Evolutionary conservation across 805 yeast genomes (phyloP), one percentile per base, ranked within the genome.

Genomic region (Candida ipomoeae): DNA sequence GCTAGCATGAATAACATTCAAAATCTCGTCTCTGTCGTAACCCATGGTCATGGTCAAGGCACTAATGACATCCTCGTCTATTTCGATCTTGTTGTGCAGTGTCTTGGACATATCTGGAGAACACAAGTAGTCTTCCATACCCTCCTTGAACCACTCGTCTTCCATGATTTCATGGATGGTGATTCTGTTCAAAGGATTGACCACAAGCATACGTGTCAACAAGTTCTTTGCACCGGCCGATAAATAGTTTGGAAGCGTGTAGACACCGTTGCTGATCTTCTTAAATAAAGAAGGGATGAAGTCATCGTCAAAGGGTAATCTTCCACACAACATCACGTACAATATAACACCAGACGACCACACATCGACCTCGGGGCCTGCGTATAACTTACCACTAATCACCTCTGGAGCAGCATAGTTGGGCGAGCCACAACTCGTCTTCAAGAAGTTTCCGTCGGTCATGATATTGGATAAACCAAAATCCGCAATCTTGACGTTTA

Each of bases 321-420:
- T 77, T 37, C 98, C 97, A 69, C 97, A 91, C 47, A 92, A 76
- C 97, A 91, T 91, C 48, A 91, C 98, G 60, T 91, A 92, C 48
- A 91, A 74, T 43, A 92, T 90, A 37, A 92, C 97, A 61, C 98
- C 98, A 63, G 96, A 87, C 0, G 96, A 87, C 98, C 98, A 91
- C 49, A 91, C 97, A 67, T 91, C 98, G 44, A 92, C 97, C 69
- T 92, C 97, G 2, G 98, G 97, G 8, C 98, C 98, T 2, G 97
- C 98, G 61, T 91, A 92, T 48, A 92, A 76, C 65, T 92, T 89
- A 34, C 97, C 97, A 54, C 91, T 83, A 51, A 91, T 91, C 29
- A 91, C 97, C 69, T 91, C 98, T 1, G 98, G 98, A 0, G 98
- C 97, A 5, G 98, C 97, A 67, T 91, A 91, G 65, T 92, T 92